A percentile compares a stretch with the other conserved stretches of the same genome.
phyloP scores from a whole-genome alignment of 208 protist species.

The Balamuthia mandrillaris region DNA sequence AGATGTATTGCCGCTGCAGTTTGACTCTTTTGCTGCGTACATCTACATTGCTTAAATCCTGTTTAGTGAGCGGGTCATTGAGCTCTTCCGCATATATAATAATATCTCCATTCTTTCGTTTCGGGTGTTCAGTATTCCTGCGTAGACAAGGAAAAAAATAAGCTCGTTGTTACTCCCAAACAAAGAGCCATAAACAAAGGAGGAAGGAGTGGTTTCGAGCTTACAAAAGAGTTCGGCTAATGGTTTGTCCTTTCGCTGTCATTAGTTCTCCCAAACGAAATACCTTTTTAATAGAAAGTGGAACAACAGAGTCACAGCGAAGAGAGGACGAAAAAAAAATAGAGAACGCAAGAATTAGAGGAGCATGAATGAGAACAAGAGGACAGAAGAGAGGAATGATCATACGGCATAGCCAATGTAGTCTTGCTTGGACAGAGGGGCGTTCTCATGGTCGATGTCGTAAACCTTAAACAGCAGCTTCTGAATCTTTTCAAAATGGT shows the following conservation, averaged over 20 bases:
- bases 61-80: not conserved
- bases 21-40: constrained; percentile 2
- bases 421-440: not conserved
- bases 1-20: not conserved
- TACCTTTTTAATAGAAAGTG: not conserved
- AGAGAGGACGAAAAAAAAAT: not conserved
- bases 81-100: constrained; percentile 22
- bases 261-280: too few species aligned
- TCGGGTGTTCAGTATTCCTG: constrained; percentile 19
- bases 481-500: constrained; percentile 25
- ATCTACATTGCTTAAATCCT: not conserved
- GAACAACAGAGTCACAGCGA: not conserved
- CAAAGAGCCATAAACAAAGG: not conserved
- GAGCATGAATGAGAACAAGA: not conserved
- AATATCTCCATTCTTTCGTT: not conserved
- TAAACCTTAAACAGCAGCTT: constrained; percentile 20
- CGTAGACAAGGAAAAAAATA: too few species aligned
- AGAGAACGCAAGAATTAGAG: not conserved
- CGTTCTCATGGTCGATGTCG: constrained; percentile 28
- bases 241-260: too few species aligned
- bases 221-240: not conserved
- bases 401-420: constrained; percentile 15
- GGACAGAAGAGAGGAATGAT: not conserved
- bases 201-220: not conserved
- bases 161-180: too few species aligned